phyloP scores from a whole-genome alignment of 192 early-diverging fungal species.

The Phycomyces nitens region DNA sequence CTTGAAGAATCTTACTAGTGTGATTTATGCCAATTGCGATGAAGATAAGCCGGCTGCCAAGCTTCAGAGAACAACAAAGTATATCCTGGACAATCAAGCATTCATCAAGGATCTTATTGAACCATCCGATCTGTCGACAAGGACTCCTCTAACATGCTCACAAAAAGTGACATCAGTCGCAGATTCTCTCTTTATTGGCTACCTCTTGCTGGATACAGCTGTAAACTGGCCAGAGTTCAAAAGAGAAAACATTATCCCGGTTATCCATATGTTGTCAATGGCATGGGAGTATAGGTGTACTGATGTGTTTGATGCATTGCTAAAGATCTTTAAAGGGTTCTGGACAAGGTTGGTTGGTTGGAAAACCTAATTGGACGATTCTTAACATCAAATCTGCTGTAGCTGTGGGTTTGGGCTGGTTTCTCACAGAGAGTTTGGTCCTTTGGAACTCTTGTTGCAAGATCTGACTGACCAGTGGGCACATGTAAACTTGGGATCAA shows the following conservation, averaged over 20 bases:
- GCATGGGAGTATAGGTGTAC: slow-evolving; percentile 10
- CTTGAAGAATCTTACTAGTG: not conserved
- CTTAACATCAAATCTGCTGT: no score
- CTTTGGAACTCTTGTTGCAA: not conserved
- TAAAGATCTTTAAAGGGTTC: slow-evolving; percentile 7
- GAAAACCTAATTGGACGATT: no score
- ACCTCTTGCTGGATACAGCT: slow-evolving; percentile 10
- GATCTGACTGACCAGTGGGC: slow-evolving; percentile 14
- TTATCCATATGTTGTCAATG: not conserved
- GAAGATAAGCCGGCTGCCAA: no score
- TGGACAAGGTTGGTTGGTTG: slow-evolving; percentile 8
- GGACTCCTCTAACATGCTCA: not conserved
- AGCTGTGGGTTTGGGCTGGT: not conserved
- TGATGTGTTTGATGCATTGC: slow-evolving; percentile 11
- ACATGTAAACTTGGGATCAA: not conserved
- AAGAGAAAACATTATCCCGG: not conserved
- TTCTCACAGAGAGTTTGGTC: not conserved
- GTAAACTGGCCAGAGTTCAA: not conserved
- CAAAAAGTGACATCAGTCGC: not conserved
- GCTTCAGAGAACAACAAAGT: no score
- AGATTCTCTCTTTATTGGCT: slow-evolving; percentile 8
- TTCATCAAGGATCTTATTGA: not conserved
- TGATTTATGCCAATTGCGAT: no score
- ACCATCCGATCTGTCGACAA: not conserved
- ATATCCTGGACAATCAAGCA: not conserved